A percentile compares a stretch with the other conserved stretches of the same genome.
Evolutionary conservation across 805 yeast species (phyloP).

Genomic region (Wickerhamomyces bovis): DNA sequence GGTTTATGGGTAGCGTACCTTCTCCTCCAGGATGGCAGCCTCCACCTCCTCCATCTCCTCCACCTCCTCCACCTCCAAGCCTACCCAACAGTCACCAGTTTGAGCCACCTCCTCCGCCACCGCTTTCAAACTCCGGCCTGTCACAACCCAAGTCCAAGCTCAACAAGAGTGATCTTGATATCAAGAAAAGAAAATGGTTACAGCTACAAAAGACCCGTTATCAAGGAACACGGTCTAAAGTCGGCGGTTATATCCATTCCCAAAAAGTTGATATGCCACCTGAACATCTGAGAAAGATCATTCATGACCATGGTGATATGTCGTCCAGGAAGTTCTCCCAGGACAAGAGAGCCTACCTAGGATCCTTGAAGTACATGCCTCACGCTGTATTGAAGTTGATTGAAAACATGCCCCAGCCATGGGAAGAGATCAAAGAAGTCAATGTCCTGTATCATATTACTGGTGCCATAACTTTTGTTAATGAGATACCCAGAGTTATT

Average conservation of each 20-base stretch:
- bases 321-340: constrained; percentile 71
- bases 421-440: constrained; percentile 87
- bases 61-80: constrained; percentile 27
- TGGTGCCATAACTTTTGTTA: constrained; percentile 94
- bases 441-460: constrained; percentile 82
- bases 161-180: constrained; percentile 29
- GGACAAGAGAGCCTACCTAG: constrained; percentile 82
- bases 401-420: constrained; percentile 98
- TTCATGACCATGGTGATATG: constrained; percentile 80
- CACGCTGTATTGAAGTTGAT: constrained; percentile 85
- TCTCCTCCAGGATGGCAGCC: constrained; percentile 25
- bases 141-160: constrained; percentile 13
- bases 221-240: constrained; percentile 27
- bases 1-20: constrained; percentile 13
- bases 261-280: constrained; percentile 85
- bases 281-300: constrained; percentile 81
- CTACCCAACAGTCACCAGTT: constrained; percentile 2
- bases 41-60: constrained; percentile 23
- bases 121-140: constrained; percentile 22
- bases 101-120: constrained; percentile 30
- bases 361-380: constrained; percentile 91
- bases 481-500: constrained; percentile 86
- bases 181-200: constrained; percentile 53
- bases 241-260: constrained; percentile 46
- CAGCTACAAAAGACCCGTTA: constrained; percentile 56